phyloP scores from a whole-genome alignment of 352 stramenopile species.

The Globisporangium polare region DNA sequence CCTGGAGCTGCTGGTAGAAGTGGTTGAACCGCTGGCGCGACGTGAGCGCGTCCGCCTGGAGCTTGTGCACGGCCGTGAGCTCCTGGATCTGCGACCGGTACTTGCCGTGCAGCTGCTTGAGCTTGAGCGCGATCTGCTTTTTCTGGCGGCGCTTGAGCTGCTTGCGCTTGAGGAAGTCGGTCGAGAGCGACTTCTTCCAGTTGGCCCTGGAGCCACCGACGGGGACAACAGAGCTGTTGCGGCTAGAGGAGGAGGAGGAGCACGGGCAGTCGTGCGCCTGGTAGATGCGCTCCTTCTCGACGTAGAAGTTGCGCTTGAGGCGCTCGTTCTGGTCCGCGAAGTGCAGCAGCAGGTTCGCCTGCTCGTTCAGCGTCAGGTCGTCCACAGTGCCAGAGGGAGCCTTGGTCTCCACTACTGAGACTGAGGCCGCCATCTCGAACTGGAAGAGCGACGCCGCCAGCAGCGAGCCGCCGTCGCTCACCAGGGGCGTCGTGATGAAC shows the following conservation, averaged over 20 bases:
- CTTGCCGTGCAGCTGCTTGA: constrained; percentile 43
- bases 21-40: constrained; percentile 43
- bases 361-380: constrained; percentile 23
- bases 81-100: constrained; percentile 41
- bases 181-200: constrained; percentile 47
- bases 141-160: constrained; percentile 72
- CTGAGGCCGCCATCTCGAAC: constrained; percentile 15
- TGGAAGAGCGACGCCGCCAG: constrained; percentile 43
- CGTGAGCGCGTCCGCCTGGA: constrained; percentile 43
- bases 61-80: constrained; percentile 38
- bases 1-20: constrained; percentile 15
- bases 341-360: constrained; percentile 35
- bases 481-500: constrained; percentile 32
- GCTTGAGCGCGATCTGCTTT: constrained; percentile 50
- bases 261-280: constrained; percentile 41
- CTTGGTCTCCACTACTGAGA: not conserved
- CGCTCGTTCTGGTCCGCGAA: constrained; percentile 51
- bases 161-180: constrained; percentile 57
- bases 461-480: constrained; percentile 37
- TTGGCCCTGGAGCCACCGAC: constrained; percentile 19
- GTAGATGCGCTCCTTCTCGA: constrained; percentile 46
- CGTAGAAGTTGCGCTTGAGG: constrained; percentile 42
- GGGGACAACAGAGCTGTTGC: not conserved
- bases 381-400: not conserved
- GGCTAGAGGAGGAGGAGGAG: constrained; percentile 17